Base-by-base conservation (phyloP, 208 protist genomes). In the Angomonas ambiguus region DNA sequence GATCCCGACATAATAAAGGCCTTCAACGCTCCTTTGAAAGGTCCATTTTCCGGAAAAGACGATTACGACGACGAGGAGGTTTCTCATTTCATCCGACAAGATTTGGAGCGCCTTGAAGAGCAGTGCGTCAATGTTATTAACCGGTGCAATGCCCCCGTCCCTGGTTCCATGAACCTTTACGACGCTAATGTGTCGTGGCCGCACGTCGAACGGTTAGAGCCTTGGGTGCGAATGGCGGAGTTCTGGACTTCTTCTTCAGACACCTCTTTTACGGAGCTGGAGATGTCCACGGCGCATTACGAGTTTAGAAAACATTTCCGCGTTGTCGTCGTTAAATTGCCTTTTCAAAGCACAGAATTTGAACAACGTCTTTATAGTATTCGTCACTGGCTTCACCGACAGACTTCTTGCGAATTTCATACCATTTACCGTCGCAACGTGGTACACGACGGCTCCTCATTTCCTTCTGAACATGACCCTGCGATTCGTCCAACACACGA, bases 291-390 rank as follows among this genome's bases (percentile, higher is more conserved):
- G n/a, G 74, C 85, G 20, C 84, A 93, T 68, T 93, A 92, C 74
- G 87, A 96, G 66, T 96, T 93, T 65, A 74, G 91, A 62, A 92
- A 92, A 74, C 91, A 84, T 66, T 96, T 94, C 67, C 87, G 87
- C 38, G 79, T 90, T 5, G 81, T 96, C 34, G 79, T 94, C 11
- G 78, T 93, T 18, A 93, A 93, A 62, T 62, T 96, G 66, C 91
- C 91, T 2, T 96, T 96, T 62, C 85, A 92, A 56, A 93, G 87
- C 61, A 92, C 85, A 11, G 85, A 93, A 72, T 92, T 96, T 71
- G 91, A 96, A 71, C 84, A 94, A 73, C 85, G 91, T 25, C 82
- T 96, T 63, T 93, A 96, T 65, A 79, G 81, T 62, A 91, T 94
- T 33, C 80, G 91, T 10, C 87, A 94, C 69, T 96, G 91, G 88